Evolutionary conservation across 2,329 filamentous ascomycete genomes (phyloP).

Genomic region (Teratosphaeria nubilosa): DNA sequence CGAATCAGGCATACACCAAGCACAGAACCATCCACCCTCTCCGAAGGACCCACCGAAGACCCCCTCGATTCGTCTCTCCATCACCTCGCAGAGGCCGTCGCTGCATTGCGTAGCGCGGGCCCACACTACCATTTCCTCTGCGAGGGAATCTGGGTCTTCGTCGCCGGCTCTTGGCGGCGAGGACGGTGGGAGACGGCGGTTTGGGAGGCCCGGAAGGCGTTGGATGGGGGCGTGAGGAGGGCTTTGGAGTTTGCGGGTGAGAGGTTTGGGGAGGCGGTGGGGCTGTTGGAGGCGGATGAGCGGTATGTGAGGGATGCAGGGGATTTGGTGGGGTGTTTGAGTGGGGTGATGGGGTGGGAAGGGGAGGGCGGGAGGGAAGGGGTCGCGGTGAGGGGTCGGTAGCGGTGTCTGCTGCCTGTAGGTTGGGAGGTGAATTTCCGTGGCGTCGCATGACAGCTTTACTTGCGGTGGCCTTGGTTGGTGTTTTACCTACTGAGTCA

Average conservation of each 20-base stretch:
- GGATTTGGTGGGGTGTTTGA: slow-evolving; percentile 6
- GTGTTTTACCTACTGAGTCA: no score
- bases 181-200: slow-evolving; percentile 7
- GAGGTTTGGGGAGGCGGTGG: neutral
- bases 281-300: slow-evolving; percentile 4
- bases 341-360: slow-evolving; percentile 2
- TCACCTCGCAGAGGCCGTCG: slow-evolving; percentile 8
- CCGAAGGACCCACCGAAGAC: neutral
- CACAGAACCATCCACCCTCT: no score
- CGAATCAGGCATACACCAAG: no score
- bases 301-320: slow-evolving; percentile 6
- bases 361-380: neutral
- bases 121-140: slow-evolving; percentile 1
- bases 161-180: slow-evolving; percentile 7
- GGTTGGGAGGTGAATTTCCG: no score
- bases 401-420: neutral
- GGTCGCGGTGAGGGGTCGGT: neutral
- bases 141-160: slow-evolving; percentile 13
- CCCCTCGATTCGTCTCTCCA: slow-evolving; percentile 7
- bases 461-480: no score
- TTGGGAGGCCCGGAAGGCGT: neutral
- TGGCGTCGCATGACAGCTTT: no score
- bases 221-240: neutral
- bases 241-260: neutral
- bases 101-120: slow-evolving; percentile 8